Evolutionary conservation across 805 yeast species (phyloP), one percentile per base, ranked within the genome.

Genomic region (Sungouiella thailandica): DNA sequence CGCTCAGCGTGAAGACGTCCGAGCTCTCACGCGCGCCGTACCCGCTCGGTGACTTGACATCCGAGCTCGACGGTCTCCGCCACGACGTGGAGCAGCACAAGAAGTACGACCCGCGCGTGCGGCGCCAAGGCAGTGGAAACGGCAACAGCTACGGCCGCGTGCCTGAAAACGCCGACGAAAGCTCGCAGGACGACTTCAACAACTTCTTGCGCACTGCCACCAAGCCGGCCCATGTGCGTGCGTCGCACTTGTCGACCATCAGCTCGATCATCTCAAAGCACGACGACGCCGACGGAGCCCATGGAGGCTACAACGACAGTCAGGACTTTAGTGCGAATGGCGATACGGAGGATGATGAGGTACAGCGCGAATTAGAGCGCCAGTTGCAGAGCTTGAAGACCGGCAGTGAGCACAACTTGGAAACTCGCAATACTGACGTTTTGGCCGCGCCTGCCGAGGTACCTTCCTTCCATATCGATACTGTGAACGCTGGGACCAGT

Each of bases 191-290:
- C 13, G 64, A 62, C 24, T 57, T 55, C 33, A 56, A 60, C 20
- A 35, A 44, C 5, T 60, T 56, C 31, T 50, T 60, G 32, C 35
- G 14, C 29, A 40, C 39, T 2, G 32, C 43, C 5, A 41, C 37
- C 17, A 25, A 11, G 8, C 17, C 25, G 2, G 31, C 36, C 7
- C 18, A 30, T 14, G 33, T 20, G 12, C 50, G 68, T 36, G 40
- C 52, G 28, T 60, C 68, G 34, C 68, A 58, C 28, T 37, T 62
- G 17, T 65, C 71, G 8, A 66, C 62, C 53, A 62, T 65, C 9
- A 63, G 70, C 36, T 65, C 70, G 0, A 61, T 66, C 31, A 53
- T 66, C 19, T 62, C 68, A 5, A 65, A 61, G 39, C 65, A 52
- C 13, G n/a, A n/a, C n/a, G n/a, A n/a, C n/a, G n/a, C n/a, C n/a